Evolutionary conservation across 1,284 basidiomycete species (phyloP).

Genomic region (Anthracocystis panici-leucophaei): DNA sequence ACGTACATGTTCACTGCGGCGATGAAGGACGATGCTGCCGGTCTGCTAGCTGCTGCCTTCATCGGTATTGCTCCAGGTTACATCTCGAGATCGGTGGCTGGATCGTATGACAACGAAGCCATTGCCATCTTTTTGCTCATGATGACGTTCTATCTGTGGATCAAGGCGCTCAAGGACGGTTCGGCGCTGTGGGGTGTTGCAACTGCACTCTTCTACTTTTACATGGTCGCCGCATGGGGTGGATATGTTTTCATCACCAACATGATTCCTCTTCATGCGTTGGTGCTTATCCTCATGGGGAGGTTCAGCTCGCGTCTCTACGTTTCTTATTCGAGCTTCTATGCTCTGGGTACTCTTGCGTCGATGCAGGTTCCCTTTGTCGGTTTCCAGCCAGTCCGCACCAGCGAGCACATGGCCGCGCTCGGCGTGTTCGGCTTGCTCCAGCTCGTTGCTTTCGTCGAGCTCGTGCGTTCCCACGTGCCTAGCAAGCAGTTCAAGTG

Average conservation of each 20-base stretch:
- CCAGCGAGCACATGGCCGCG: constrained; percentile 98
- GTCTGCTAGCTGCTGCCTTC: constrained; percentile 95
- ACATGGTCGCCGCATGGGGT: constrained; percentile 99
- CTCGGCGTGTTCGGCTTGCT: constrained; percentile 95
- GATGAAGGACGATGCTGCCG: constrained; percentile 78
- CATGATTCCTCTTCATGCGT: constrained; percentile 96
- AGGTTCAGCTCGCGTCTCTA: constrained; percentile 92
- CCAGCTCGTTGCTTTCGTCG: constrained; percentile 94
- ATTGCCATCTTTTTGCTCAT: constrained; percentile 99
- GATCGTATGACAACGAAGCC: constrained; percentile 99
- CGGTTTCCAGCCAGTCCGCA: constrained; percentile 97
- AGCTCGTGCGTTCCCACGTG: constrained; percentile 88
- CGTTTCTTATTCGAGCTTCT: constrained; percentile 96
- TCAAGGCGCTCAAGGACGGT: constrained; percentile 93
- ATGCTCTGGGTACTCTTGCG: constrained; percentile 93
- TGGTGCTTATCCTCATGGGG: constrained; percentile 96
- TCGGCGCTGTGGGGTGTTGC: constrained; percentile 90
- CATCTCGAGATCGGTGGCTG: constrained; percentile 98
- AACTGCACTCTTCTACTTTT: constrained; percentile 97
- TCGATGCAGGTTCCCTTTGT: constrained; percentile 99
- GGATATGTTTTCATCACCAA: constrained; percentile 99
- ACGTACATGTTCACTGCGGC: constrained; percentile 76
- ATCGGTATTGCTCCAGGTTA: constrained; percentile 96
- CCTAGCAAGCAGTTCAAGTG: constrained; percentile 93
- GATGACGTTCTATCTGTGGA: constrained; percentile 98